A percentile compares a stretch with the other conserved stretches of the same genome.
These are phyloP conservation scores for Oropetium thomaeum DNA, from an alignment of 176 grass and related monocot species.

Conservation along the genomic window DNA sequence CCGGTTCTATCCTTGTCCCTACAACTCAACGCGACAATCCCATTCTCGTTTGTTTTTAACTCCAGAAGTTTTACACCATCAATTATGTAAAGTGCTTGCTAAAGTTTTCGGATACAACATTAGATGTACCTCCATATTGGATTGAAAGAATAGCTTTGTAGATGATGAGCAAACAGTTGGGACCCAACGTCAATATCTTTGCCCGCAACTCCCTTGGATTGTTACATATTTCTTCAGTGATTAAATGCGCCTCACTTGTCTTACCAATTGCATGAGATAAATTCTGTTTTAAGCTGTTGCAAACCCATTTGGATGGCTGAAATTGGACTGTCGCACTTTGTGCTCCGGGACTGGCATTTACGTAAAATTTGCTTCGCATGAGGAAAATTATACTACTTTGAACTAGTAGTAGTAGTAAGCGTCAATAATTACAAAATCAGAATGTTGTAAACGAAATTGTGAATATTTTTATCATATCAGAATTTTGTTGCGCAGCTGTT, in stretches of 20 bases:
- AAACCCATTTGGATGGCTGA: not conserved
- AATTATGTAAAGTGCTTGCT: slow-evolving; percentile 52
- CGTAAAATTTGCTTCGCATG: not conserved
- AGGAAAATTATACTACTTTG: not conserved
- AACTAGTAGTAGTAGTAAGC: too few species aligned
- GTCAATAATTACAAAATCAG: too few species aligned
- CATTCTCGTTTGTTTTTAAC: slow-evolving; percentile 46
- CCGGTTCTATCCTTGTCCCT: not conserved
- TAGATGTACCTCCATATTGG: slow-evolving; percentile 47
- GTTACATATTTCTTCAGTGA: slow-evolving; percentile 6
- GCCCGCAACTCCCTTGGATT: slow-evolving; percentile 24
- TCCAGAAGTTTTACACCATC: slow-evolving; percentile 33
- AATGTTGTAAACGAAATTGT: not conserved
- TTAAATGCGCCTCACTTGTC: not conserved
- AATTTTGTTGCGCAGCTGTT: not conserved
- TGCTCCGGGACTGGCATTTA: not conserved
- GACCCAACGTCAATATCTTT: slow-evolving; percentile 15
- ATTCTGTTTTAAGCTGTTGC: not conserved
- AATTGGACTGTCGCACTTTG: not conserved
- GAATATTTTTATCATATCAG: not conserved
- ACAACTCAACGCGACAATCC: slow-evolving; percentile 5
- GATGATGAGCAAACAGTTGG: slow-evolving; percentile 36
- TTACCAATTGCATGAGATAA: not conserved
- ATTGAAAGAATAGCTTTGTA: slow-evolving; percentile 40
- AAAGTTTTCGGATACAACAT: slow-evolving; percentile 33